Percentiles rank a stretch among this genome's conserved stretches.
These are phyloP conservation scores for Rheum nobile DNA, from an alignment of 148 eudicot genomes.

Conservation along the genomic window DNA sequence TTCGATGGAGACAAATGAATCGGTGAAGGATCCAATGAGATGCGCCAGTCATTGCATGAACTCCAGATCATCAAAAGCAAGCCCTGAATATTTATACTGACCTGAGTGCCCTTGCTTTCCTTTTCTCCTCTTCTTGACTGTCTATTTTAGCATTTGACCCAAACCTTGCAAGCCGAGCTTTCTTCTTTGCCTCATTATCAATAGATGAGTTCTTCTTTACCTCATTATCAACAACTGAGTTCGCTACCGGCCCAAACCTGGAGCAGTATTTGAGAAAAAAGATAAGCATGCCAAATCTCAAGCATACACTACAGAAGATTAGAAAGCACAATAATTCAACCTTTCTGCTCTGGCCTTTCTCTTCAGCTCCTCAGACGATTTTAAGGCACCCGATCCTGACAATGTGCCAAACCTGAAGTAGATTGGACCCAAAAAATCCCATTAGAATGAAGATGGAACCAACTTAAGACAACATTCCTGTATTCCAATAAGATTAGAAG, in stretches of 20 bases:
- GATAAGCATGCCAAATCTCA: neutral
- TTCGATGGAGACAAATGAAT: neutral
- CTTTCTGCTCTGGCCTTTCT: constrained; percentile 98
- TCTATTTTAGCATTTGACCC: constrained; percentile 35
- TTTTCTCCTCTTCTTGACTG: constrained; percentile 69
- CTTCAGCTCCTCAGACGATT: constrained; percentile 64
- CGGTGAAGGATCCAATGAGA: neutral
- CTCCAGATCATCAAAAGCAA: neutral
- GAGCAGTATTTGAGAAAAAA: constrained; percentile 7
- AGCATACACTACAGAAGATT: neutral
- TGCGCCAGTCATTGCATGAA: neutral
- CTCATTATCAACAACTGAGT: constrained; percentile 35
- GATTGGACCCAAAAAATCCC: neutral
- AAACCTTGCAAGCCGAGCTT: constrained; percentile 70
- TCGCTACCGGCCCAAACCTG: constrained; percentile 55
- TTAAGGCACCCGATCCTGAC: constrained; percentile 36
- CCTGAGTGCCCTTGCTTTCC: constrained; percentile 90
- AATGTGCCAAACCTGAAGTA: constrained; percentile 50
- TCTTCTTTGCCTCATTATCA: constrained; percentile 68
- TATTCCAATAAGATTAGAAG: neutral
- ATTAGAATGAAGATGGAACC: neutral
- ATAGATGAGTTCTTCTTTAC: constrained; percentile 70
- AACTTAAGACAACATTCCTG: neutral
- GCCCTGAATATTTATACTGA: constrained; percentile 12
- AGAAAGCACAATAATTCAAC: constrained; percentile 12